A percentile compares a stretch with the other conserved stretches of the same genome.
phyloP scores from a whole-genome alignment of 2,329 filamentous ascomycete species.

The Aschersonia sp. region DNA sequence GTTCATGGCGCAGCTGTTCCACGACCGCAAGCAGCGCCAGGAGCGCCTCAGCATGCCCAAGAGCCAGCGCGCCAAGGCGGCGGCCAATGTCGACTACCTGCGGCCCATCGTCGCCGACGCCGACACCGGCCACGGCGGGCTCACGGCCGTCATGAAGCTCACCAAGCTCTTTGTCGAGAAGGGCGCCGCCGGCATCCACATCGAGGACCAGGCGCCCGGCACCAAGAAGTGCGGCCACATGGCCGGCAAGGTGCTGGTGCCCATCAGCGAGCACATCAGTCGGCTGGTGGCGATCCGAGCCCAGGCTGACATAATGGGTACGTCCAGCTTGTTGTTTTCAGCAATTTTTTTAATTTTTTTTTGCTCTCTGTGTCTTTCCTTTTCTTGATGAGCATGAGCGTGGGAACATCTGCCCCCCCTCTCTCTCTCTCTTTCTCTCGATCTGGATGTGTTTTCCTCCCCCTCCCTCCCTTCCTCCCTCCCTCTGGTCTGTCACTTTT shows the following conservation, averaged over 20 bases:
- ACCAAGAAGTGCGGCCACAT: conserved; percentile 99
- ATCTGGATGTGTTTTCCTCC: neutral
- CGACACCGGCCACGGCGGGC: conserved; percentile 89
- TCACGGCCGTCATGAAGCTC: conserved; percentile 99
- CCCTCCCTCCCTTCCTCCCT: no score
- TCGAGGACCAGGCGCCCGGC: conserved; percentile 94
- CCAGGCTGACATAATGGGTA: conserved; percentile 96
- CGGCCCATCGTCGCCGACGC: conserved; percentile 93
- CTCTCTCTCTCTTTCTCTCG: neutral
- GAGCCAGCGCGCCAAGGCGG: conserved; percentile 47
- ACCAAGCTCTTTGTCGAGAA: conserved; percentile 96
- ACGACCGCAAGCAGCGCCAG: conserved; percentile 96
- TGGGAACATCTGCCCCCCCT: neutral
- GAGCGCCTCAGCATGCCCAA: conserved; percentile 72
- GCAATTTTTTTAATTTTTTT: neutral
- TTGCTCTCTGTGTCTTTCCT: neutral
- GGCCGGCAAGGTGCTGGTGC: conserved; percentile 95
- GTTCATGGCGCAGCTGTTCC: conserved; percentile 97
- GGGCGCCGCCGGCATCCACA: conserved; percentile 93
- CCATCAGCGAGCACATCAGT: conserved; percentile 96
- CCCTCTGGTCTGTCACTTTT: no score
- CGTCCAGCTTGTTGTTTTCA: conserved; percentile 4
- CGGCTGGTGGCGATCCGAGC: conserved; percentile 90
- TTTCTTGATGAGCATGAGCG: no score
- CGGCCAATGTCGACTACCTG: conserved; percentile 81